phyloP scores from a whole-genome alignment of 1,284 basidiomycete genomes.

The Waitea zeae region DNA sequence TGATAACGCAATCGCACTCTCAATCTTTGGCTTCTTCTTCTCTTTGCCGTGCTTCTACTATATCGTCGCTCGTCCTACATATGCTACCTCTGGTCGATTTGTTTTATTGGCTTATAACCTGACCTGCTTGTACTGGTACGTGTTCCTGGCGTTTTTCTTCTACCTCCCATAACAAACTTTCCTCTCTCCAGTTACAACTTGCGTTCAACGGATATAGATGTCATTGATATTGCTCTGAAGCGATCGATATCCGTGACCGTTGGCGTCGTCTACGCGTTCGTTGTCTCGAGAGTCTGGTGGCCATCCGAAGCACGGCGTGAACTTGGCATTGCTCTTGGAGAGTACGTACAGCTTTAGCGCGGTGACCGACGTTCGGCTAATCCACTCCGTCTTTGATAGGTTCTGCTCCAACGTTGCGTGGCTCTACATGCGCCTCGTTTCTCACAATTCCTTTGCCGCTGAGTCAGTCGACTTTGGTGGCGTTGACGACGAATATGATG shows the following conservation, averaged over 20 bases:
- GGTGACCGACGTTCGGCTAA: constrained; percentile 1
- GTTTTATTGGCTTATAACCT: constrained; percentile 85
- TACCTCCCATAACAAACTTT: constrained; percentile 1
- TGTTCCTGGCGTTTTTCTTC: constrained; percentile 7
- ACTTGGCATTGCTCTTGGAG: constrained; percentile 69
- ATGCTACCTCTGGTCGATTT: constrained; percentile 71
- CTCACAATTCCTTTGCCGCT: constrained; percentile 50
- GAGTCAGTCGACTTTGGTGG: constrained; percentile 17
- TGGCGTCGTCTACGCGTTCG: constrained; percentile 79
- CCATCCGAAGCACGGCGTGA: constrained; percentile 85
- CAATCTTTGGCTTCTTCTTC: constrained; percentile 79
- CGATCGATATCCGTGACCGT: constrained; percentile 71
- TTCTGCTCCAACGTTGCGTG: constrained; percentile 73
- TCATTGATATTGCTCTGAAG: constrained; percentile 57
- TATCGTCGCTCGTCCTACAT: constrained; percentile 67
- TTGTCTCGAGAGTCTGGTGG: constrained; percentile 89
- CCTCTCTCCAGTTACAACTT: constrained; percentile 70
- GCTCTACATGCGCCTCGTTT: constrained; percentile 69
- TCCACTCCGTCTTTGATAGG: constrained; percentile 21
- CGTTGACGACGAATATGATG: constrained; percentile 12
- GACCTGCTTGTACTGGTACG: constrained; percentile 75
- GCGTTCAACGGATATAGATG: constrained; percentile 51
- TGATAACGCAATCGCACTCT: constrained; percentile 57
- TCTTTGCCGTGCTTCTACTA: constrained; percentile 91
- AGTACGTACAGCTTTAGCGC: constrained; percentile 30